Percentiles rank a stretch among this genome's conserved stretches.
Evolutionary conservation across 2,329 filamentous ascomycete species (phyloP).

Genomic region (Colletotrichum euphorbiae): DNA sequence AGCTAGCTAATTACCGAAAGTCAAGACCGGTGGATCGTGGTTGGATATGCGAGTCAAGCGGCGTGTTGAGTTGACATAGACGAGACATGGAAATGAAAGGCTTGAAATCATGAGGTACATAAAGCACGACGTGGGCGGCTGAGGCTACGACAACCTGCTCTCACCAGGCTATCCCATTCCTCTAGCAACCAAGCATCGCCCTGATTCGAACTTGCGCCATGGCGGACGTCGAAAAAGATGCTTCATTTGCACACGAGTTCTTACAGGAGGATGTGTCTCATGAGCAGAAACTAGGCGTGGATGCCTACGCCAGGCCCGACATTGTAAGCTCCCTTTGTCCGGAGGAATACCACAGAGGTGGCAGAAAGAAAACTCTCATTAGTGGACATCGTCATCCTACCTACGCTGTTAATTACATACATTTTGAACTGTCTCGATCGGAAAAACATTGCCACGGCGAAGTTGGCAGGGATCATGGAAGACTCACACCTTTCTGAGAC

Average conservation of each 20-base stretch:
- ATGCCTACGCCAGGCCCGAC: not conserved
- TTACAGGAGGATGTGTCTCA: not conserved
- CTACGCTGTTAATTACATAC: conserved; percentile 27
- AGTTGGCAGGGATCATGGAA: conserved; percentile 39
- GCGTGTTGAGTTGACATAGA: not conserved
- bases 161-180: not conserved
- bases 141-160: too few species aligned
- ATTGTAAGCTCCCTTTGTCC: conserved; percentile 27
- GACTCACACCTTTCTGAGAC: conserved; percentile 38
- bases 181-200: too few species aligned
- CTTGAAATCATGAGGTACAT: not conserved
- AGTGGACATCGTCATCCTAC: conserved; percentile 26
- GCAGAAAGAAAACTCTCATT: conserved; percentile 20
- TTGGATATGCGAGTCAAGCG: not conserved
- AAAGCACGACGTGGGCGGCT: not conserved
- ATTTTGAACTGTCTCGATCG: conserved; percentile 27
- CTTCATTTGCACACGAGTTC: not conserved
- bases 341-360: conserved; percentile 37
- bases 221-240: not conserved
- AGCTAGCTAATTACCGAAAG: not conserved
- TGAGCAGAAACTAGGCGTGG: not conserved
- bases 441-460: conserved; percentile 37
- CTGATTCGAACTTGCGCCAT: not conserved
- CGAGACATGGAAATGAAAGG: not conserved
- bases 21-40: not conserved